These are phyloP conservation scores for Periconia sp. DNA, from an alignment of 2,329 filamentous ascomycete species.

Conservation along the genomic window DNA sequence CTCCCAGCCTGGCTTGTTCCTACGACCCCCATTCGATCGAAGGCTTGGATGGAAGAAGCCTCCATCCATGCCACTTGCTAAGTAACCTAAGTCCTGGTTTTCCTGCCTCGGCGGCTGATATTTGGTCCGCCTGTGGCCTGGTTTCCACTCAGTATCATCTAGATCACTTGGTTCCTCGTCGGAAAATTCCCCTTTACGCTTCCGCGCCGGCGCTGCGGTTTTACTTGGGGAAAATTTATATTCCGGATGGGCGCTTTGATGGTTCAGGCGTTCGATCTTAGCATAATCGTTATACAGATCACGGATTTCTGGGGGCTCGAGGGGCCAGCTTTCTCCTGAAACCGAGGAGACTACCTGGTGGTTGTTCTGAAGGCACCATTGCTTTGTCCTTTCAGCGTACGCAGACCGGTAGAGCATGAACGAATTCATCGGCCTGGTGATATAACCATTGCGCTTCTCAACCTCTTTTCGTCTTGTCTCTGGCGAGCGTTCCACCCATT, in stretches of 20 bases:
- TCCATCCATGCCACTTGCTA: conserved; percentile 21
- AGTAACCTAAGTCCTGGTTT: conserved; percentile 28
- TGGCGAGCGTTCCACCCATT: conserved; percentile 72
- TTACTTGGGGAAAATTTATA: conserved; percentile 96
- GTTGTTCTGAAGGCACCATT: conserved; percentile 81
- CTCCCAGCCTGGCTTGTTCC: conserved; percentile 54
- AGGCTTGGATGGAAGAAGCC: conserved; percentile 33
- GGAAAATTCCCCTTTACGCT: conserved; percentile 50
- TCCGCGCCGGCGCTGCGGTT: conserved; percentile 47
- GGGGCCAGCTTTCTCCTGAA: conserved; percentile 83
- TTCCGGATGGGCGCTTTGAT: conserved; percentile 79
- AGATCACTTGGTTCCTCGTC: conserved; percentile 47
- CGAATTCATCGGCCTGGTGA: conserved; percentile 93
- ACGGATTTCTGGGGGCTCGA: conserved; percentile 73
- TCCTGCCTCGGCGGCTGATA: conserved; percentile 24
- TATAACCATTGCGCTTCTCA: conserved; percentile 70
- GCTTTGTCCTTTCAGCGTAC: conserved; percentile 83
- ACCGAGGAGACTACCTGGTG: conserved; percentile 89
- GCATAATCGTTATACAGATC: conserved; percentile 78
- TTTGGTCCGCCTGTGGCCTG: conserved; percentile 25
- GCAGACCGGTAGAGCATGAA: conserved; percentile 98
- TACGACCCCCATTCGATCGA: conserved; percentile 31
- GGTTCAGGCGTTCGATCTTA: conserved; percentile 78
- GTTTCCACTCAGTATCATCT: conserved; percentile 44
- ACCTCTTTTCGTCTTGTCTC: conserved; percentile 70